These are phyloP conservation scores for Ephemerocybe angulata DNA, from an alignment of 768 basidiomycete species.

Conservation along the genomic window DNA sequence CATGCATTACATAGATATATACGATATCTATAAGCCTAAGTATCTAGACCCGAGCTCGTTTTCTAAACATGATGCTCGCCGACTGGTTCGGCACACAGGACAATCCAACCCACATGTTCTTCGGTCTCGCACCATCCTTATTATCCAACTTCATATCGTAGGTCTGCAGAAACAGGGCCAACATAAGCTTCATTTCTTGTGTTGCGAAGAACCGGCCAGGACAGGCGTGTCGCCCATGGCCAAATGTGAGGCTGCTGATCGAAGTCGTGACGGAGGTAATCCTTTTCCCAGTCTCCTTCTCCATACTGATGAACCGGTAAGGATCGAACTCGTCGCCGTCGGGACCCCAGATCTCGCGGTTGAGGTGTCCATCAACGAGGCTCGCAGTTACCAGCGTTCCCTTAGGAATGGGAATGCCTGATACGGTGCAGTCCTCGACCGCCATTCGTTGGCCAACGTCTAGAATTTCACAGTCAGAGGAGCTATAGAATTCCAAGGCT, in stretches of 20 bases:
- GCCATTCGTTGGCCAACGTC: slow-evolving; percentile 29
- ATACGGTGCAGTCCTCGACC: slow-evolving; percentile 38
- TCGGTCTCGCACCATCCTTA: slow-evolving; percentile 7
- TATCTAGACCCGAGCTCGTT: too few relatives aligned
- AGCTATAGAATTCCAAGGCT: neutral
- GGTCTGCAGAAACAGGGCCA: slow-evolving; percentile 10
- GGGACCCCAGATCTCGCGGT: slow-evolving; percentile 24
- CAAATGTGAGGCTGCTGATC: slow-evolving; percentile 31
- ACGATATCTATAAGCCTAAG: too few relatives aligned
- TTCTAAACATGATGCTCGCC: too few relatives aligned
- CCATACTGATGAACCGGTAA: slow-evolving; percentile 34
- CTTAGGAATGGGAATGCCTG: slow-evolving; percentile 37
- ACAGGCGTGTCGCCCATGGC: slow-evolving; percentile 32
- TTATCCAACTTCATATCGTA: slow-evolving; percentile 14
- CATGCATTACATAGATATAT: too few relatives aligned
- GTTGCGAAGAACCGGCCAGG: slow-evolving; percentile 22
- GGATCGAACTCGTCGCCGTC: slow-evolving; percentile 38
- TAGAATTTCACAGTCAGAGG: neutral
- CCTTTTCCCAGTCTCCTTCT: slow-evolving; percentile 17
- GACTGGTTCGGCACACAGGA: slow-evolving; percentile 9
- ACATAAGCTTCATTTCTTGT: slow-evolving; percentile 12
- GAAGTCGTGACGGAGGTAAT: slow-evolving; percentile 25
- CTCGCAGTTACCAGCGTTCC: slow-evolving; percentile 33
- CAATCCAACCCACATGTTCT: slow-evolving; percentile 11
- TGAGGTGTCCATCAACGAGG: slow-evolving; percentile 26